These are phyloP conservation scores for Pontederia paniculata DNA, from an alignment of 176 grass and related monocot genomes.

Conservation along the genomic window DNA sequence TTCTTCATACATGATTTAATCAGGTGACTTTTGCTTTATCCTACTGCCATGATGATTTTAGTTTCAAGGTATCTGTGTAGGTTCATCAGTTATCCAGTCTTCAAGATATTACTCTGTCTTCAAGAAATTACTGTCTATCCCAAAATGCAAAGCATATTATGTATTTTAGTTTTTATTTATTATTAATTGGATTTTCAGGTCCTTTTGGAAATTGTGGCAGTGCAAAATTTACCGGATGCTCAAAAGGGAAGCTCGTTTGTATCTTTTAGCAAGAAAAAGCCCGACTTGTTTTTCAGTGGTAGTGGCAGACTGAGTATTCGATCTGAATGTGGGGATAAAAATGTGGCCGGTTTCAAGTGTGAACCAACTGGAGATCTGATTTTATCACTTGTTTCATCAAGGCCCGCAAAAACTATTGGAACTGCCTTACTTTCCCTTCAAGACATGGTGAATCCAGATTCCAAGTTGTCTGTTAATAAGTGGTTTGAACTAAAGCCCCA, in stretches of 20 bases:
- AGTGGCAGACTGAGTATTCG: slow-evolving; percentile 41
- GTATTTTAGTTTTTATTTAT: not conserved
- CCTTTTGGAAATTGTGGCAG: slow-evolving; percentile 74
- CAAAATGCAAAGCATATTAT: not conserved
- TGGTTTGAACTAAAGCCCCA: slow-evolving; percentile 71
- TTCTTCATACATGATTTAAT: no score
- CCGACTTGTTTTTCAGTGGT: slow-evolving; percentile 53
- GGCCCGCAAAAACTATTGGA: slow-evolving; percentile 47
- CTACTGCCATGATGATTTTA: no score
- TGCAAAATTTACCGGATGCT: slow-evolving; percentile 53
- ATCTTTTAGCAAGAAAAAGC: slow-evolving; percentile 58
- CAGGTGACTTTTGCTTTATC: no score
- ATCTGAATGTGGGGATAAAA: slow-evolving; percentile 37
- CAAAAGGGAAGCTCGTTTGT: slow-evolving; percentile 49
- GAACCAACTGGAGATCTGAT: slow-evolving; percentile 61
- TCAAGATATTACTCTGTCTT: no score
- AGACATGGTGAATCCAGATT: slow-evolving; percentile 40
- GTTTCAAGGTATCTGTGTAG: no score
- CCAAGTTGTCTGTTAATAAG: slow-evolving; percentile 55
- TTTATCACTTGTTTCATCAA: slow-evolving; percentile 29
- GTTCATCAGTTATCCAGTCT: no score
- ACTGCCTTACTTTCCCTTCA: slow-evolving; percentile 63
- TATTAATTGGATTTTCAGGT: slow-evolving; percentile 37
- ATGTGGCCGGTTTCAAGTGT: slow-evolving; percentile 50
- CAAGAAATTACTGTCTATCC: no score